Evolutionary conservation across 352 stramenopile genomes (phyloP), one percentile per base, ranked within the genome.

Genomic region (Phytophthora tentaculata): DNA sequence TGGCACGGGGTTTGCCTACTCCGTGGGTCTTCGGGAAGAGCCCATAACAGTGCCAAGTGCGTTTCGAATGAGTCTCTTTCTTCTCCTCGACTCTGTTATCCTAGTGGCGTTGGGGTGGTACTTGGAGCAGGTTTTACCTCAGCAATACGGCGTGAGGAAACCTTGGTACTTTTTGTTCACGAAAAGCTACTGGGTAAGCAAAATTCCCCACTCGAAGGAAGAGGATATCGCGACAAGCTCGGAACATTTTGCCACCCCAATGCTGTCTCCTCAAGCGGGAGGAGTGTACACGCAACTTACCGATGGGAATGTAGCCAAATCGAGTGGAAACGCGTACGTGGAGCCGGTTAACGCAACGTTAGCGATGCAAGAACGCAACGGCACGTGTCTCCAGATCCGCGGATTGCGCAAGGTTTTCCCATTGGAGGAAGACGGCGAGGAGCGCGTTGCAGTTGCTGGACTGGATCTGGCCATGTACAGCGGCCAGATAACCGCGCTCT

Each of bases 81-180:
- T 94, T 7, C 43, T 92, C 17, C 48, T 97, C 0, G 96, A 99
- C 66, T 73, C 87, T 0, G 23, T 96, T 10, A 22, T 98, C 5
- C 92, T 98, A 22, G 74, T 89, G 16, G 23, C 81, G 0, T 51
- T 98, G 1, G 94, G 87, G 3, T 97, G 84, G 81, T 98, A 99
- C 73, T 75, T 98, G 10, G 93, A 98, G 56, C 82, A 97, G 57
- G 90, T 98, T 1, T 56, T 98, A 9, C 96, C 96, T 1, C 88
- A 92, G 47, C 80, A 97, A 61, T 99, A 91, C 60, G 96, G 95
- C 8, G 83, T 95, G 14, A 67, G 68, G 8, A 86, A 93, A 53
- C 93, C 91, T 0, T 98, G 92, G 86, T 89, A 98, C 65, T 99
- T 99, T 68, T 56, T 95, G 3, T 84, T 97, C 39, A 62, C 71